A percentile compares a stretch with the other conserved stretches of the same genome.
Conservation (phyloP, 306 rosid genomes). For the Cicer yamashitae region DNA sequence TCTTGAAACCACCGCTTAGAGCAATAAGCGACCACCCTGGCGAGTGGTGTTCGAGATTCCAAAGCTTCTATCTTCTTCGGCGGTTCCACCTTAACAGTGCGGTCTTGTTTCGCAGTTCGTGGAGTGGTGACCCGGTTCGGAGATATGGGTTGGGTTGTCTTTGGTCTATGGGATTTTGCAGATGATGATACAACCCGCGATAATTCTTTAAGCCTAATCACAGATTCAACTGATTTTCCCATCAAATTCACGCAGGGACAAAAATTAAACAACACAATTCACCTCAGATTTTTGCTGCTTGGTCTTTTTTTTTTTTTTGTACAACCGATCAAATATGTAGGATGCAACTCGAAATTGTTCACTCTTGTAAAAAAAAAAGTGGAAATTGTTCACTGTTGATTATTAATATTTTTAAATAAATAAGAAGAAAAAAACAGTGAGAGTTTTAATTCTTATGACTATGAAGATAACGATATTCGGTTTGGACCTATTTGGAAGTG, state of each 20-base stretch:
- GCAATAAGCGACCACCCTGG: slow-evolving; percentile 77
- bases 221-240: slow-evolving; percentile 73
- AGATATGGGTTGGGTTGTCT: slow-evolving; percentile 43
- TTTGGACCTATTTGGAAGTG: too few relatives aligned
- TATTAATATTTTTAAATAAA: too few relatives aligned
- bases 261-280: too few relatives aligned
- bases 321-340: too few relatives aligned
- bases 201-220: slow-evolving; percentile 55
- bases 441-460: too few relatives aligned
- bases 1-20: slow-evolving; percentile 83
- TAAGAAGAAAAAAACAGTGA: too few relatives aligned
- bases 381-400: too few relatives aligned
- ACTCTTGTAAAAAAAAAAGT: too few relatives aligned
- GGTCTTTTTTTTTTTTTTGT: too few relatives aligned
- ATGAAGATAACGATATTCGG: too few relatives aligned
- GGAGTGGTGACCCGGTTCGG: slow-evolving; percentile 51
- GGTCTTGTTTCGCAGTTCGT: slow-evolving; percentile 37
- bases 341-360: too few relatives aligned
- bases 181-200: slow-evolving; percentile 62
- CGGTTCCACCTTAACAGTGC: slow-evolving; percentile 46
- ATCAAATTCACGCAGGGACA: neutral
- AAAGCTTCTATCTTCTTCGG: slow-evolving; percentile 51
- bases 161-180: slow-evolving; percentile 47
- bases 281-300: too few relatives aligned
- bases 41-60: slow-evolving; percentile 60